phyloP scores from a whole-genome alignment of 2,329 filamentous ascomycete genomes.

The Penicillium sp. region DNA sequence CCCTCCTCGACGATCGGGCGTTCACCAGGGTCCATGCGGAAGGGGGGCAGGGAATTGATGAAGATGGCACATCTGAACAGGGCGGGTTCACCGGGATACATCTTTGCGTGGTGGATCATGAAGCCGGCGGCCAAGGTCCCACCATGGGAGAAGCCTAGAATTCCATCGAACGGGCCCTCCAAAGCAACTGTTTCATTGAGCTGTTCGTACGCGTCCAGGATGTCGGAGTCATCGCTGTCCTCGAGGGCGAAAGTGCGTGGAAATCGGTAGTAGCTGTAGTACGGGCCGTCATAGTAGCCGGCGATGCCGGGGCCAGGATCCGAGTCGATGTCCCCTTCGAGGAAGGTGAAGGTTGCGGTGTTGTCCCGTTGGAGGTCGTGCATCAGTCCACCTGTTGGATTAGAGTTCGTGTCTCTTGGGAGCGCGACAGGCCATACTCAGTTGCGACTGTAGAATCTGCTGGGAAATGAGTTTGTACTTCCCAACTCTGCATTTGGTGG shows the following conservation, averaged over 20 bases:
- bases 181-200: slow-evolving; percentile 29
- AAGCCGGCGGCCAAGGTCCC: slow-evolving; percentile 34
- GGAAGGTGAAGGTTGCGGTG: slow-evolving; percentile 31
- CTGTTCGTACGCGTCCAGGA: slow-evolving; percentile 29
- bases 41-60: slow-evolving; percentile 34
- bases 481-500: neutral
- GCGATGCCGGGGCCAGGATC: slow-evolving; percentile 32
- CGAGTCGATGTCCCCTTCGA: slow-evolving; percentile 33
- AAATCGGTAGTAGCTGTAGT: slow-evolving; percentile 36
- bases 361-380: slow-evolving; percentile 31
- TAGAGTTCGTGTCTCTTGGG: slow-evolving; percentile 1
- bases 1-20: slow-evolving; percentile 24
- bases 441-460: slow-evolving; percentile 32
- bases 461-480: slow-evolving; percentile 1
- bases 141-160: slow-evolving; percentile 40
- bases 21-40: slow-evolving; percentile 29
- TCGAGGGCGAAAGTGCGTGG: slow-evolving; percentile 25
- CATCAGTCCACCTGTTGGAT: slow-evolving; percentile 26
- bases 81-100: slow-evolving; percentile 20
- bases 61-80: slow-evolving; percentile 38
- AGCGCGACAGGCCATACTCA: slow-evolving; percentile 21
- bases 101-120: slow-evolving; percentile 32
- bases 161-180: slow-evolving; percentile 31
- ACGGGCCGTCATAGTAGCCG: slow-evolving; percentile 34
- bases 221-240: slow-evolving; percentile 23